These are phyloP conservation scores for Psilocybe azurescens DNA, from an alignment of 768 basidiomycete genomes.

Conservation along the genomic window DNA sequence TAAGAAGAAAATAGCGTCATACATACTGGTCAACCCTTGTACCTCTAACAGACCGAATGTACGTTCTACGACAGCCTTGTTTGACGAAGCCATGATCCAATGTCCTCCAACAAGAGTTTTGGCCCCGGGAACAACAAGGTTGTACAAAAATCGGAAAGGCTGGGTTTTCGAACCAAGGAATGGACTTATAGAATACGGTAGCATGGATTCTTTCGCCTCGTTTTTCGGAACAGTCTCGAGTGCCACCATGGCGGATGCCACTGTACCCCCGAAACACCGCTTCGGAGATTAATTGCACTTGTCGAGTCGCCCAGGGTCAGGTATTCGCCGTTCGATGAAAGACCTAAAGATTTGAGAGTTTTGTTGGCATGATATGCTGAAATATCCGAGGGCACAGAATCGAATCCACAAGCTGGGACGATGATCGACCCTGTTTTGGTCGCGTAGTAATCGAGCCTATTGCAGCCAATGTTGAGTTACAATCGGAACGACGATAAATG, in stretches of 20 bases:
- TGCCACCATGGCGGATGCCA: conserved; percentile 43
- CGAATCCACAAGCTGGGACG: conserved; percentile 79
- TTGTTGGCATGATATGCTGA: conserved; percentile 70
- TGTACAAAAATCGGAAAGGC: conserved; percentile 38
- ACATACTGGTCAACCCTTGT: conserved; percentile 29
- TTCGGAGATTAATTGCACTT: conserved; percentile 52
- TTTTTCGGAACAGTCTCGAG: conserved; percentile 44
- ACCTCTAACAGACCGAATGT: conserved; percentile 50
- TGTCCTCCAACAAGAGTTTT: conserved; percentile 36
- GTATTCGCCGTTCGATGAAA: conserved; percentile 21
- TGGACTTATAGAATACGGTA: conserved; percentile 48
- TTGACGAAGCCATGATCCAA: conserved; percentile 48
- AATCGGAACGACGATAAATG: conserved; percentile 7
- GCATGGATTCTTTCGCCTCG: conserved; percentile 34
- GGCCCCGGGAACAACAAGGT: conserved; percentile 41
- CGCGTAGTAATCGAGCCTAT: conserved; percentile 75
- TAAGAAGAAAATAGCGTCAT: background rate
- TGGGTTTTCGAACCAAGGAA: conserved; percentile 30
- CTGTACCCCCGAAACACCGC: conserved; percentile 71
- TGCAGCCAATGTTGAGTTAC: conserved; percentile 16
- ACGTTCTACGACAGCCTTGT: conserved; percentile 49
- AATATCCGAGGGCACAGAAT: conserved; percentile 80
- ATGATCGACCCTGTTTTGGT: conserved; percentile 75
- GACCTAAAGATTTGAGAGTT: conserved; percentile 55
- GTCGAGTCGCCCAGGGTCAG: conserved; percentile 57